Evolutionary conservation across 176 grass and related monocot genomes (phyloP).

Genomic region (Oryza rufipogon): DNA sequence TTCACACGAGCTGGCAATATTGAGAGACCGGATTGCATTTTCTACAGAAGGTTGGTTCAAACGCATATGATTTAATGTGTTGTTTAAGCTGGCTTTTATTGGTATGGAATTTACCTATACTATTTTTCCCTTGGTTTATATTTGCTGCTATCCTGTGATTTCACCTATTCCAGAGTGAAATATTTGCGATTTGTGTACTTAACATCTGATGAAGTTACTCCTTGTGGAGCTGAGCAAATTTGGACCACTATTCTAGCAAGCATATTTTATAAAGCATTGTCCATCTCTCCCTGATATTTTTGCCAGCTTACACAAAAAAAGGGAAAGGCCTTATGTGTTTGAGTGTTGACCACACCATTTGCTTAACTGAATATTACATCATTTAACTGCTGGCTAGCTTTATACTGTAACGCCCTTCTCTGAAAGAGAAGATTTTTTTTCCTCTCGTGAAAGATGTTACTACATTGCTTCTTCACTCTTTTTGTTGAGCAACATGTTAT

Average conservation of each 20-base stretch:
- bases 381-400: constrained; percentile 35
- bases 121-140: neutral
- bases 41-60: constrained; percentile 59
- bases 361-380: neutral
- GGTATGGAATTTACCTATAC: neutral
- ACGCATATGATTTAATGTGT: constrained; percentile 17
- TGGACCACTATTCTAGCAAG: neutral
- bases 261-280: neutral
- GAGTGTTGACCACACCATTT: neutral
- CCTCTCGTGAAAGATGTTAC: neutral
- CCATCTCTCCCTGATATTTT: neutral
- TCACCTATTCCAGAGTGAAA: neutral
- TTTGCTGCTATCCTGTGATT: neutral
- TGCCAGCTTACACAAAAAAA: neutral
- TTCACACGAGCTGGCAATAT: constrained; percentile 83
- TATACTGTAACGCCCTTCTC: neutral
- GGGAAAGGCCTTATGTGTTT: too few species aligned
- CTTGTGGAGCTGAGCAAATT: neutral
- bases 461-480: neutral
- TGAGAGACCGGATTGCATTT: constrained; percentile 84
- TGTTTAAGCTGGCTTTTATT: constrained; percentile 13
- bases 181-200: neutral
- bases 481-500: neutral
- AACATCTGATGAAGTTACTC: constrained; percentile 1
- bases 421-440: too few species aligned